A percentile compares a stretch with the other conserved stretches of the same genome.
Conservation (phyloP, 179 eudicot genomes). For the Gypsophila paniculata region DNA sequence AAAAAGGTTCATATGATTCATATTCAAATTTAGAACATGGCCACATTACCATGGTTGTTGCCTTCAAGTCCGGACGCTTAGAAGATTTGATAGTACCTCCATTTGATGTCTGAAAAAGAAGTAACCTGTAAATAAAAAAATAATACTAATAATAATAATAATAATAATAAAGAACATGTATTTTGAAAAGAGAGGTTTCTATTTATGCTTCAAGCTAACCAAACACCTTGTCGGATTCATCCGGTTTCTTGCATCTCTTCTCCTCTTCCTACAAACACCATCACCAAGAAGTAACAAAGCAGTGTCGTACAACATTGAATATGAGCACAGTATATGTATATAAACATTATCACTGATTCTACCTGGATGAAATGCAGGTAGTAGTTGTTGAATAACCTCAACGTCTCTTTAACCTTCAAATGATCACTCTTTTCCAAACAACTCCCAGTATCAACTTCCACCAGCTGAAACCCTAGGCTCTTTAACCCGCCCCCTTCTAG, state of each 20-base stretch:
- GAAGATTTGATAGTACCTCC: slow-evolving; percentile 24
- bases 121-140: background rate
- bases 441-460: slow-evolving; percentile 20
- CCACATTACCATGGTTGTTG: slow-evolving; percentile 48
- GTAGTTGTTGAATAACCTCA: slow-evolving; percentile 43
- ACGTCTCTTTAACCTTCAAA: slow-evolving; percentile 45
- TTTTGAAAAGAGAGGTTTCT: too few species aligned
- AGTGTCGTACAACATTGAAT: background rate
- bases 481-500: slow-evolving; percentile 24
- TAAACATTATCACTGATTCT: background rate
- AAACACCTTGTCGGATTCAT: slow-evolving; percentile 25
- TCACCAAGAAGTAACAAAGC: slow-evolving; percentile 8
- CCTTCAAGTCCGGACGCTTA: slow-evolving; percentile 85
- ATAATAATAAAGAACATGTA: background rate
- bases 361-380: slow-evolving; percentile 69
- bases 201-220: background rate
- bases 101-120: slow-evolving; percentile 28
- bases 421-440: slow-evolving; percentile 40
- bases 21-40: background rate
- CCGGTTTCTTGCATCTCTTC: slow-evolving; percentile 38
- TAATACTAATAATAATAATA: background rate
- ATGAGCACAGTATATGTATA: background rate
- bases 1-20: background rate
- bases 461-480: slow-evolving; percentile 24
- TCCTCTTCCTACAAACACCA: slow-evolving; percentile 51